Conservation (phyloP, 31 red algal species). For the Asparagopsis taxiformis region DNA sequence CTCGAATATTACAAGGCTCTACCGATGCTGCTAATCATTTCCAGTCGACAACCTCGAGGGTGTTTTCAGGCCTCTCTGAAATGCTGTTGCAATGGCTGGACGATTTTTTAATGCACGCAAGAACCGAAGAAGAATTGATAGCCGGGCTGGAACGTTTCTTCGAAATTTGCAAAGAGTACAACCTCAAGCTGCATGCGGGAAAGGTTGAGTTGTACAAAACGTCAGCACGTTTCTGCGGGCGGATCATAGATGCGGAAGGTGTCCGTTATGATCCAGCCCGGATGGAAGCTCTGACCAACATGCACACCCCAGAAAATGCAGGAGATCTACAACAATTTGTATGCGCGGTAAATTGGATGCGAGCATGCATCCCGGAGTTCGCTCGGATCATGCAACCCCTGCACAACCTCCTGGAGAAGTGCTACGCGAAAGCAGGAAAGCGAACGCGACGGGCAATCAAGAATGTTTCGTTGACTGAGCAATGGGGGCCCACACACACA, state of each 20-base stretch:
- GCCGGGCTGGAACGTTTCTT: too few relatives aligned
- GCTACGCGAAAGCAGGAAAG: constrained; percentile 1
- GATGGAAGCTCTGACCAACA: background rate
- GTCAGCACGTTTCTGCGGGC: too few relatives aligned
- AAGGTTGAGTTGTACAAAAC: too few relatives aligned
- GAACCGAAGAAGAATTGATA: too few relatives aligned
- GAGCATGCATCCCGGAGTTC: constrained; percentile 1
- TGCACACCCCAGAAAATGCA: background rate
- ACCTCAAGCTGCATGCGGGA: too few relatives aligned
- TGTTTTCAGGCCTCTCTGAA: background rate
- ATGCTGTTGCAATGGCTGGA: background rate
- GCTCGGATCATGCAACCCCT: background rate
- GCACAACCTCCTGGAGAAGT: constrained; percentile 9
- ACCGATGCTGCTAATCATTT: background rate
- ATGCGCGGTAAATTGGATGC: constrained; percentile 5
- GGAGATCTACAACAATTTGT: constrained; percentile 5
- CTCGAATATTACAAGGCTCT: background rate
- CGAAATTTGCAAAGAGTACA: too few relatives aligned
- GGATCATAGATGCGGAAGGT: too few relatives aligned
- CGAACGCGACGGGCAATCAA: constrained; percentile 1
- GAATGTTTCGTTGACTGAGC: background rate
- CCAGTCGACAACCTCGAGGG: background rate
- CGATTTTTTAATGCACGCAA: too few relatives aligned
- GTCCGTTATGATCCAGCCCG: too few relatives aligned
- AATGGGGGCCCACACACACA: constrained; percentile 2